Evolutionary conservation across 495 filamentous ascomycete genomes (phyloP).

Genomic region (Astrothelium macrocarpum): DNA sequence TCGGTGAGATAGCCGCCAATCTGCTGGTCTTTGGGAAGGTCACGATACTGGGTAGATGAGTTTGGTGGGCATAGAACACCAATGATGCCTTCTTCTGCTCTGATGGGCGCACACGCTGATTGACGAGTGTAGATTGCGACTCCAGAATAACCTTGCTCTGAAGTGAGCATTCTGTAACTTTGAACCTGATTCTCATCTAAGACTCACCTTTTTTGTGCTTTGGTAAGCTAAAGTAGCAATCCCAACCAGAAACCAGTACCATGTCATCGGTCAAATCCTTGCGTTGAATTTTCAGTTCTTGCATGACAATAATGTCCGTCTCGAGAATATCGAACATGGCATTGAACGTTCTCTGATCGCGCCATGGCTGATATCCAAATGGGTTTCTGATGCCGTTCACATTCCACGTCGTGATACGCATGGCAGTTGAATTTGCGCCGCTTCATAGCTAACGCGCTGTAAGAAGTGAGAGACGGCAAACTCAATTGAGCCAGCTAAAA

Average conservation of each 20-base stretch:
- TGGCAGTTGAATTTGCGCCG: conserved; percentile 13
- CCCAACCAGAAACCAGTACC: conserved; percentile 92
- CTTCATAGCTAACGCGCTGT: conserved; percentile 15
- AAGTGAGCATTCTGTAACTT: not conserved
- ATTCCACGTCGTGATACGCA: conserved; percentile 83
- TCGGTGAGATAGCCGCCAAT: conserved; percentile 84
- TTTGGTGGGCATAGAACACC: conserved; percentile 71
- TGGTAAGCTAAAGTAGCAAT: conserved; percentile 90
- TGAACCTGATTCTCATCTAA: not conserved
- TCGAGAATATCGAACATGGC: conserved; percentile 92
- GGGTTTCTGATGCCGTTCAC: conserved; percentile 97
- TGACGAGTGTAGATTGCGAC: conserved; percentile 94
- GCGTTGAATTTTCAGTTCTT: conserved; percentile 92
- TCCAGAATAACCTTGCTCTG: conserved; percentile 73
- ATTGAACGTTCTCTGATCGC: conserved; percentile 76
- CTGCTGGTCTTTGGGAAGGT: conserved; percentile 64
- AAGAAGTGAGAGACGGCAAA: not conserved
- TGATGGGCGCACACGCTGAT: conserved; percentile 74
- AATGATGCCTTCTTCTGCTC: conserved; percentile 87
- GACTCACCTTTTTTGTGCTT: conserved; percentile 76
- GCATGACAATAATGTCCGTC: conserved; percentile 89
- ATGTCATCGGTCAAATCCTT: conserved; percentile 93
- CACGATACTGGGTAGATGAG: conserved; percentile 61
- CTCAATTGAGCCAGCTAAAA: not conserved
- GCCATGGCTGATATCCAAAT: conserved; percentile 93